Evolutionary conservation across 2,329 filamentous ascomycete species (phyloP), one percentile per base, ranked within the genome.

Genomic region (Sordariomycetes sp.): DNA sequence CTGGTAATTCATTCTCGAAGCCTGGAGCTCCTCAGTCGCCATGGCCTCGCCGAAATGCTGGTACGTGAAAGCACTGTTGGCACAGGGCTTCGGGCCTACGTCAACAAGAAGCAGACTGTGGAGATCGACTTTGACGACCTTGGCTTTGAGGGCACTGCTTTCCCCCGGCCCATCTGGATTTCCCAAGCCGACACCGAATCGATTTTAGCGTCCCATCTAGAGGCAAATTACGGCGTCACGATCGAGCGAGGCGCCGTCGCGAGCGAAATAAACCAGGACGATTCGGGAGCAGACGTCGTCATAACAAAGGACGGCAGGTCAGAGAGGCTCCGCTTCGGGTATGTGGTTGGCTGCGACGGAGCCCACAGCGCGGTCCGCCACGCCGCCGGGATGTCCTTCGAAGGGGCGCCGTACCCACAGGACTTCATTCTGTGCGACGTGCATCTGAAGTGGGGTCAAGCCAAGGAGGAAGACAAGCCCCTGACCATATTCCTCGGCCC

Each of bases 1-100:
- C 65, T 81, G 1, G 70, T 72, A 11, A 65, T 81, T 5, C 79
- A 81, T 59, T 69, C 76, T 14, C 74, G 79, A 10, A 77, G 74
- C 1, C 63, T 79, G 10, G 79, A 82, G 62, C 68, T 80, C 25
- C 72, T 80, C 55, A 71, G 71, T 53, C 77, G 78, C 46, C 71
- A 80, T 52, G 67, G 66, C 43, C 62, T 75, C 35, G 65, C 70
- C 8, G 66, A 72, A 12, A 65, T 66, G 3, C 62, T 78, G 28
- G 52, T 76, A 2, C 60, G 63, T 1, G 64, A 64, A 5, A 75
- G 76, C 20, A 70, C 70, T 53, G 63, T 69, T 20, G 65, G 72
- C n/a, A 61, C 62, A 16, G 74, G 72, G 11, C 67, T 71, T 10
- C 70, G 71, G 12, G 59, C 77, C 14, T 75, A 71, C 58, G 64